Evolutionary conservation across 164 flowering plant species (phyloP).

Genomic region (Aristolochia fimbriata): DNA sequence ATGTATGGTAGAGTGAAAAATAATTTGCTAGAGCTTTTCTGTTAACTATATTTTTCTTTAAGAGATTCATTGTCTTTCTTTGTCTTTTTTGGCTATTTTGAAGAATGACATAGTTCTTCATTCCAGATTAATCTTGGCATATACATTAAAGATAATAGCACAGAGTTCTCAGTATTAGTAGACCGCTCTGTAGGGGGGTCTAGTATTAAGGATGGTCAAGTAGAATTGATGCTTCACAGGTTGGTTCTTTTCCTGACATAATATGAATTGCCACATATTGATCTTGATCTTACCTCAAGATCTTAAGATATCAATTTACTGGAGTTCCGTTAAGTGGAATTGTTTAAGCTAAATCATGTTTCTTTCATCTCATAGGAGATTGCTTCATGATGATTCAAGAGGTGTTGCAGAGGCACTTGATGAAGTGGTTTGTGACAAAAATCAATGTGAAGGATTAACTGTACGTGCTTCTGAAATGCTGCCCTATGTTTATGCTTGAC

Average conservation of each 20-base stretch:
- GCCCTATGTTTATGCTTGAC: too few relatives aligned
- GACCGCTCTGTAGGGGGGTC: slow-evolving; percentile 91
- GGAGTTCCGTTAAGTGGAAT: too few relatives aligned
- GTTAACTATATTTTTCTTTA: neutral
- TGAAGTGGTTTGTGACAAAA: slow-evolving; percentile 57
- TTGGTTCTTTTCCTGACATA: slow-evolving; percentile 6
- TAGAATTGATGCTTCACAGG: slow-evolving; percentile 97
- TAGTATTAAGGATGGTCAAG: slow-evolving; percentile 73
- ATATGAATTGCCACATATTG: too few relatives aligned
- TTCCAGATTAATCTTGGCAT: slow-evolving; percentile 88
- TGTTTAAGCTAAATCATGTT: neutral
- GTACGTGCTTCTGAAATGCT: slow-evolving; percentile 31
- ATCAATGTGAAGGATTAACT: slow-evolving; percentile 62
- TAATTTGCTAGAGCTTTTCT: too few relatives aligned
- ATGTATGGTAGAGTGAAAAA: too few relatives aligned
- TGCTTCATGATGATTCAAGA: slow-evolving; percentile 75
- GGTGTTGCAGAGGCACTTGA: slow-evolving; percentile 88
- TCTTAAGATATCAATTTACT: too few relatives aligned
- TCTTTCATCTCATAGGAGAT: slow-evolving; percentile 41
- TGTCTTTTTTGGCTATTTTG: neutral
- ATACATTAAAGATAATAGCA: slow-evolving; percentile 41
- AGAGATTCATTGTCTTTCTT: neutral
- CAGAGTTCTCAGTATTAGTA: slow-evolving; percentile 77
- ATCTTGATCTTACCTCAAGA: too few relatives aligned
- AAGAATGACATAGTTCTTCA: neutral